Evolutionary conservation across 345 rosid species (phyloP), one percentile per base, ranked within the genome.

Genomic region (Eucalyptus pauciflora): DNA sequence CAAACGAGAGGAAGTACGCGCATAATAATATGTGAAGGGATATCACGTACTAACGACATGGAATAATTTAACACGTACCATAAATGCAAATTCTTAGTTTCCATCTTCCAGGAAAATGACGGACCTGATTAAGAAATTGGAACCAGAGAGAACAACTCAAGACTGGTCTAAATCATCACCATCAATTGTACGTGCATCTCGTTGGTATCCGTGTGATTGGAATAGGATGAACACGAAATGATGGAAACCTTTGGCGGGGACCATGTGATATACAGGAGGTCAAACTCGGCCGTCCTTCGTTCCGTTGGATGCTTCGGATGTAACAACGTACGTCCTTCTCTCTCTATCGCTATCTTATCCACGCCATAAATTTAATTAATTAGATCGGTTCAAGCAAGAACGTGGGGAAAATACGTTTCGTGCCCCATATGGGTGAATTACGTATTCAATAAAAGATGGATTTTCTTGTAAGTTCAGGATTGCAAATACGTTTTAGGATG

Each of bases 21-120:
- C 27, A 37, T 0, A 20, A 71, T 37, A 37, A 71, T 18, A 37
- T 4, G 0, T 76, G 2, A 0, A 18, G 27, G 0, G 25, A 5
- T 4, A 5, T 11, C 8, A 1, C 2, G 0, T 31, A 8, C 4
- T 5, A 8, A 10, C 2, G 10, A 8, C 13, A 33, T 9, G 25
- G 7, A 2, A 33, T 17, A 17, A 22, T 69, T 9, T 17, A 1
- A 18, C 7, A 10, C 0, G 0, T 9, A 3, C 4, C 25, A 18
- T 69, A 29, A 31, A 31, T 9, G 43, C 43, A 33, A 31, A 16
- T 69, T 69, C 80, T 69, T 69, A 16, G 0, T 69, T 69, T 69
- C 22, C 43, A 69, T 31, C 1, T 16, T 1, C 24, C 79, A 3
- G 4, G 45, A 71, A 8, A 33, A 33, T 17, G 43, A 37, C 0